Evolutionary conservation across 2,329 filamentous ascomycete species (phyloP), one percentile per base, ranked within the genome.

Genomic region (Tolypocladium inflatum): DNA sequence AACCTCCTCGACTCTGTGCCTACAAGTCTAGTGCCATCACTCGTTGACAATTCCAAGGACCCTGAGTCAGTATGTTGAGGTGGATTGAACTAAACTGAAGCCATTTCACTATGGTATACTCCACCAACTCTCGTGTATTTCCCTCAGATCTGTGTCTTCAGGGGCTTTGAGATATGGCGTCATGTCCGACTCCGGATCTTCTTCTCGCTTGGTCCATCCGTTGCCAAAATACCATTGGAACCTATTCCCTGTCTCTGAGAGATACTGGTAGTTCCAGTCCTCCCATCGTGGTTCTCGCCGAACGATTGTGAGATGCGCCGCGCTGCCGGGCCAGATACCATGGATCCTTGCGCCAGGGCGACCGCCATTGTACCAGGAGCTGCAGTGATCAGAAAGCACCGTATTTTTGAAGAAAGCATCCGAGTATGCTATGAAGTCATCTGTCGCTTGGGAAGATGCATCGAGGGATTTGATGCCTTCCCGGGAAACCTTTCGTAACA

Each of bases 311-410:
- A 84, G 72, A 63, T 88, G 84, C 0, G 80, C 75, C 1, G 85
- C 85, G 62, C 83, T 87, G 0, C 87, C 87, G 0, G 87, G 88
- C 81, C 87, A 91, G 8, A 88, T 67, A 0, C 86, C 87, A 61
- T 88, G 84, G 30, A 90, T 84, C 4, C 85, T 74, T 0, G 77
- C 80, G 0, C 86, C 86, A 0, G 85, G 80, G 7, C 73, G 72
- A 0, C 83, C 84, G 15, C 87, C 84, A 60, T 90, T 90, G 59
- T 87, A 88, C 88, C 88, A 90, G 0, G 83, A 87, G 45, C 81
- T 84, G 67, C 87, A 90, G 58, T 82, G 80, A 56, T 86, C 83
- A 0, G 78, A 76, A 58, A 86, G 70, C 2, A 84, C 80, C 0
- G 80, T 84, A 26, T 70, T 77, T 0, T 72, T 68, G 63, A 83